Evolutionary conservation across 2,329 filamentous ascomycete species (phyloP).

Genomic region (Phialemonium atrogriseum): DNA sequence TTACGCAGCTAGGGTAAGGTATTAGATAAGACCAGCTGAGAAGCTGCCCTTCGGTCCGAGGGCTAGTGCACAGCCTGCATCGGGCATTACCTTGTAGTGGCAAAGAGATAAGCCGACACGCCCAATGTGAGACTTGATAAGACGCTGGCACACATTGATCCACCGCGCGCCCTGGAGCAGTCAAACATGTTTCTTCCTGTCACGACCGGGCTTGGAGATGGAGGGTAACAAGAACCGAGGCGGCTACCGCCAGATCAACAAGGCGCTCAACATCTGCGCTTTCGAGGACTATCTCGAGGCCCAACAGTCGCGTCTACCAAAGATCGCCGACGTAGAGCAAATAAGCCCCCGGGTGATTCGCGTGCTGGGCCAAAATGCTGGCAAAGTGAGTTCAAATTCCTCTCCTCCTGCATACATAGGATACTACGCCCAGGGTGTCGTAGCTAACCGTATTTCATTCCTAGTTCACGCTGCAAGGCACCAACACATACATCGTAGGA

Average conservation of each 20-base stretch:
- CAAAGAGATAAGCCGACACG: no score
- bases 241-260: slow-evolving; percentile 38
- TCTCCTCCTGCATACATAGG: background rate
- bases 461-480: slow-evolving; percentile 50
- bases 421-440: no score
- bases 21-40: no score
- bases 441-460: slow-evolving; percentile 1
- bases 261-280: slow-evolving; percentile 33
- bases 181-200: no score
- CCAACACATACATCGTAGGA: slow-evolving; percentile 72
- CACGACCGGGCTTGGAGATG: no score
- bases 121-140: no score
- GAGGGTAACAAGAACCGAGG: slow-evolving; percentile 19
- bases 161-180: no score
- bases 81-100: no score
- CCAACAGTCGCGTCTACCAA: slow-evolving; percentile 26
- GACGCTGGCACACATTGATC: no score
- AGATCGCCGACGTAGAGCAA: slow-evolving; percentile 29
- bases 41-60: no score
- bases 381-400: slow-evolving; percentile 23
- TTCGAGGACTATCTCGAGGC: slow-evolving; percentile 38
- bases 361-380: slow-evolving; percentile 33
- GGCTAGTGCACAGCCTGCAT: no score
- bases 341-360: slow-evolving; percentile 32
- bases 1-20: no score